Conservation (phyloP, 352 stramenopile species). For the Globisporangium uncinulatum region DNA sequence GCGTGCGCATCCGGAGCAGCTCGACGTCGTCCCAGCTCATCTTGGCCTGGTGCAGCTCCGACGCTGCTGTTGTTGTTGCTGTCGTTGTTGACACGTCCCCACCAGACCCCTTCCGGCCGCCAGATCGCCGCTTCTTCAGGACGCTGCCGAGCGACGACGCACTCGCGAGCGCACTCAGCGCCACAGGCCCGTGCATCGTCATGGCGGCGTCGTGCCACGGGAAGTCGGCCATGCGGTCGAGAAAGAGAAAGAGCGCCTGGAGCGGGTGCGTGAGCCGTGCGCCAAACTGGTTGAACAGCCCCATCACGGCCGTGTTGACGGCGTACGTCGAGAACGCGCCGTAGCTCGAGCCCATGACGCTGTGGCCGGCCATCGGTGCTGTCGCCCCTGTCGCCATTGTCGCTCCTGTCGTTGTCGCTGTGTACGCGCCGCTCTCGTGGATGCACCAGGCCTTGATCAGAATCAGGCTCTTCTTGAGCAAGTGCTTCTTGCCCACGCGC, state of each 20-base stretch:
- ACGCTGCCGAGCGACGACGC: slow-evolving; percentile 27
- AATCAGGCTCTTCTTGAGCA: slow-evolving; percentile 87
- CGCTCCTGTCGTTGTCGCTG: slow-evolving; percentile 1
- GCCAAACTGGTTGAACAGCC: slow-evolving; percentile 83
- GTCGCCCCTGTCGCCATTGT: slow-evolving; percentile 6
- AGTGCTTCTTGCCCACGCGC: slow-evolving; percentile 65
- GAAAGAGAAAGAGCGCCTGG: slow-evolving; percentile 79
- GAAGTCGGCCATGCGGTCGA: slow-evolving; percentile 82
- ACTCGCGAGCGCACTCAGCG: slow-evolving; percentile 44
- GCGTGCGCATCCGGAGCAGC: slow-evolving; percentile 34
- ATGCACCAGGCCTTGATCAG: slow-evolving; percentile 89
- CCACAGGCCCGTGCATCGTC: slow-evolving; percentile 69
- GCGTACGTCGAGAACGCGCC: slow-evolving; percentile 82
- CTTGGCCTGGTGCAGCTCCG: slow-evolving; percentile 16
- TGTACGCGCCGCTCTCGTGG: slow-evolving; percentile 77
- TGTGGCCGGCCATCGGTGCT: slow-evolving; percentile 13
- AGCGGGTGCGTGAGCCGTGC: slow-evolving; percentile 66
- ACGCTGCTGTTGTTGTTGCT: background rate
- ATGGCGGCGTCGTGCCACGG: slow-evolving; percentile 80
- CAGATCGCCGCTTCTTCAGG: slow-evolving; percentile 16
- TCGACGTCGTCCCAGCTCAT: slow-evolving; percentile 42
- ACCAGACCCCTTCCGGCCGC: background rate
- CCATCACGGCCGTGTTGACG: slow-evolving; percentile 88
- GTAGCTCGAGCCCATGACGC: slow-evolving; percentile 74
- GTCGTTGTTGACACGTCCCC: background rate